These are phyloP conservation scores for Flagelloscypha sp. DNA, from an alignment of 768 basidiomycete species.

Conservation along the genomic window DNA sequence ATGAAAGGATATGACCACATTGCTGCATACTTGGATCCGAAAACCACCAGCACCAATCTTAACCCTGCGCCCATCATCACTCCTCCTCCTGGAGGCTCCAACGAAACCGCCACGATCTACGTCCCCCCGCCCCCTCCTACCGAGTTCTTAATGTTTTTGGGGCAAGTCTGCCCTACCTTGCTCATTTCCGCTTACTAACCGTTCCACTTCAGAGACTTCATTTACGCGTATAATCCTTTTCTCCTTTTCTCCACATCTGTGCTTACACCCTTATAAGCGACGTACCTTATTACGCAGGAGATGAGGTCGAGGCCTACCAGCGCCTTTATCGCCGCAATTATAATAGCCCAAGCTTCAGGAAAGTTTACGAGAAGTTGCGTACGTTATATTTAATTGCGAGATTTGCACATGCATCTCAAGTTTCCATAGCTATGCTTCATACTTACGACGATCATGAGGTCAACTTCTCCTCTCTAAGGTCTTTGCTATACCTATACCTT, in stretches of 20 bases:
- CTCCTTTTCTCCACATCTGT: no score
- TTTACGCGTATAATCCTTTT: no score
- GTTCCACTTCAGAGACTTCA: no score
- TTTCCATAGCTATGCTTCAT: conserved; percentile 47
- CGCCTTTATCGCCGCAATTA: conserved; percentile 64
- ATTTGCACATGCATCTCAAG: neutral
- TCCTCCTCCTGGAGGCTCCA: conserved; percentile 2
- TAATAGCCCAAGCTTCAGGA: conserved; percentile 54
- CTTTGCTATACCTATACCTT: neutral
- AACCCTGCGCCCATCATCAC: neutral
- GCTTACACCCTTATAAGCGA: no score
- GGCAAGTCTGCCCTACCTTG: no score
- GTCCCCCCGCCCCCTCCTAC: conserved; percentile 19
- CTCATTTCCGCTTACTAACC: no score
- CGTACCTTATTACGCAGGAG: conserved; percentile 55
- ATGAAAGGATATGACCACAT: conserved; percentile 63
- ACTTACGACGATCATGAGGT: conserved; percentile 73
- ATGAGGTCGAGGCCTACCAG: conserved; percentile 48
- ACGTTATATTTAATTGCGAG: conserved; percentile 20
- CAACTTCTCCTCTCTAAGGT: conserved; percentile 3
- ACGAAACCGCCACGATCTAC: conserved; percentile 7
- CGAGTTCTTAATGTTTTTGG: conserved; percentile 63
- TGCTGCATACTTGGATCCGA: conserved; percentile 41
- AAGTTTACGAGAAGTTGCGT: conserved; percentile 65
- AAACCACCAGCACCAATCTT: neutral